Conservation (phyloP, 192 early-diverging fungal genomes). For the Podochytrium sp. region DNA sequence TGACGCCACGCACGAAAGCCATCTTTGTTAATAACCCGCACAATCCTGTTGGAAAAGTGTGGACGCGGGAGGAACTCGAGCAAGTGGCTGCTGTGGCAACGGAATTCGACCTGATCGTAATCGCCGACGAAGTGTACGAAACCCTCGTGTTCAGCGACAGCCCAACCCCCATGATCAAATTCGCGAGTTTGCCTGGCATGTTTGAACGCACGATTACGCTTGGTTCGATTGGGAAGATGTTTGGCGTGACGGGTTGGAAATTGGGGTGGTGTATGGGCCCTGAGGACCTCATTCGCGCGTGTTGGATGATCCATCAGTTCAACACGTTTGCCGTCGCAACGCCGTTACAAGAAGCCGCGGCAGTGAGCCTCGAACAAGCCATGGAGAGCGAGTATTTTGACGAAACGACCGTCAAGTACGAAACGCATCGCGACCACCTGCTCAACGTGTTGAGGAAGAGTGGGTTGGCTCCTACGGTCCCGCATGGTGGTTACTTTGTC, state of each 20-base stretch:
- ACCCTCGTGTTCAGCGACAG: conserved; percentile 81
- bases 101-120: conserved; percentile 83
- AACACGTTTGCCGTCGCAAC: conserved; percentile 88
- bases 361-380: conserved; percentile 73
- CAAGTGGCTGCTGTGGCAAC: conserved; percentile 80
- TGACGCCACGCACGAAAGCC: conserved; percentile 80
- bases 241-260: conserved; percentile 96
- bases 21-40: conserved; percentile 95
- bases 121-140: conserved; percentile 94
- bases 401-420: conserved; percentile 70
- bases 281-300: conserved; percentile 67
- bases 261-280: conserved; percentile 91
- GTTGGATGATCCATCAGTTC: conserved; percentile 87
- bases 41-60: conserved; percentile 71
- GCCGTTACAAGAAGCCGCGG: conserved; percentile 84
- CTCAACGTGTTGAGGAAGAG: conserved; percentile 70
- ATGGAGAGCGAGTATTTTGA: conserved; percentile 64
- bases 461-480: conserved; percentile 79
- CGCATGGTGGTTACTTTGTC: conserved; percentile 93
- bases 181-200: conserved; percentile 85
- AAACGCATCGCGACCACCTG: conserved; percentile 67
- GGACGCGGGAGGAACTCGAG: conserved; percentile 46
- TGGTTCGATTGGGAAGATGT: conserved; percentile 90
- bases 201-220: conserved; percentile 95
- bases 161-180: conserved; percentile 52